Evolutionary conservation across 2,329 filamentous ascomycete genomes (phyloP), one percentile per base, ranked within the genome.

Genomic region (Beauveria asiatica): DNA sequence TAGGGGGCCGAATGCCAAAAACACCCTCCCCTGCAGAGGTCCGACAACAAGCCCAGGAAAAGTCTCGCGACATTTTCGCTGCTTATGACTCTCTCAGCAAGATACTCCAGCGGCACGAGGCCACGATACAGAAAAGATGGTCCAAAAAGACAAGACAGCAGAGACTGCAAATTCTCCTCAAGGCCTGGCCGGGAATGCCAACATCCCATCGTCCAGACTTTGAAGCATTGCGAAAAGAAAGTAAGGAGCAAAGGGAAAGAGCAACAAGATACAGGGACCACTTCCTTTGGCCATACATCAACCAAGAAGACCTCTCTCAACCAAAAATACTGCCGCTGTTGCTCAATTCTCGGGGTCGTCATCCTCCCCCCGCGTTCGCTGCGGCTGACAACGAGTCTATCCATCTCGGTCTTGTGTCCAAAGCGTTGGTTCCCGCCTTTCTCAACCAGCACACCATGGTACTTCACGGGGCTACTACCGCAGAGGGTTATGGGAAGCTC

Each of bases 241-340:
- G 62, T 3, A 13, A 46, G 1, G 19, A 65, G 13, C 25, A 69
- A 37, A 61, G 64, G 5, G 27, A 59, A 25, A 21, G 27, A 19
- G n/a, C 41, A 8, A 45, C 53, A 21, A 37, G 8, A 19, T 56
- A 70, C n/a, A 64, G 60, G 8, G 72, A 75, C 6, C 58, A 69
- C 9, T 82, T 71, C 62, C 67, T 81, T 46, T 83, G 76, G 74
- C 83, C 83, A 0, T 73, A 79, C 50, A 77, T 86, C 66, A 86
- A 86, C 63, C 72, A 80, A 45, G 80, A 86, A 59, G 83, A 86
- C 64, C 70, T 86, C 0, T 56, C 65, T 0, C 71, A 76, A 23
- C 67, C 74, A 0, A 78, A 76, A 52, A 61, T 69, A 0, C 65
- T 86, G 9, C 72, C 75, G 0, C 67, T 86, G 7, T 70, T 86